Base-by-base conservation (phyloP, 2,329 filamentous ascomycete species). In the Juglanconis sp. region DNA sequence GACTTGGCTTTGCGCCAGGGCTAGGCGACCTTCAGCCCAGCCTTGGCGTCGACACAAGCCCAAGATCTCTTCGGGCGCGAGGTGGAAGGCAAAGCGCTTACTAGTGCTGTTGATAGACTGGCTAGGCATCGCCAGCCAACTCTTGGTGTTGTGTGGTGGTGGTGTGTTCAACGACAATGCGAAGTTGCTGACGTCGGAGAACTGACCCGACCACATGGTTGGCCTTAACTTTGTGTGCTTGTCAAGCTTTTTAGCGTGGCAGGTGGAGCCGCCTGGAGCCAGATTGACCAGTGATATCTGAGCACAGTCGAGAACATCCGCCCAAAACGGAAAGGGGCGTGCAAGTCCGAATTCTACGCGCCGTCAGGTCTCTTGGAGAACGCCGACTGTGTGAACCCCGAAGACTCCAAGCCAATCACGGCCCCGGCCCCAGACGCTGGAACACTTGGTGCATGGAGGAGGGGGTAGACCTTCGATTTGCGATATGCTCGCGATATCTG, bases 361-460 rank as follows among this genome's bases (percentile, higher is more conserved):
- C 77, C 76, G 71, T 74, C 73, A 57, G 73, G 44, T 42, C 38
- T 13, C 38, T 42, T 42, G 11, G 38, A 42, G 72, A 74, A 76
- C 67, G 68, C 65, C 64, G 68, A 68, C 67, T 66, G 68, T 72
- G 70, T 68, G 67, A 68, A 66, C 56, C 53, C 63, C 49, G 52
- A 35, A 34, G 32, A 38, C 36, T 10, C 46, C 59, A 60, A 63
- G 54, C 77, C 74, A 79, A 79, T 79, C 71, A 52, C 76, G 34
- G 48, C 64, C 53, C 36, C 62, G 62, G 63, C 60, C 61, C 65
- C 42, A 61, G 59, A 59, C 67, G 67, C 68, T 72, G 75, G 71
- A 76, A 76, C 75, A 71, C 70, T 72, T 73, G 66, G 63, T 76
- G 77, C 75, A 74, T 75, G 72, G 71, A 68, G 66, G 31, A 32